phyloP scores from a whole-genome alignment of 2,329 filamentous ascomycete genomes.

The Torrubiella hemipterigena region DNA sequence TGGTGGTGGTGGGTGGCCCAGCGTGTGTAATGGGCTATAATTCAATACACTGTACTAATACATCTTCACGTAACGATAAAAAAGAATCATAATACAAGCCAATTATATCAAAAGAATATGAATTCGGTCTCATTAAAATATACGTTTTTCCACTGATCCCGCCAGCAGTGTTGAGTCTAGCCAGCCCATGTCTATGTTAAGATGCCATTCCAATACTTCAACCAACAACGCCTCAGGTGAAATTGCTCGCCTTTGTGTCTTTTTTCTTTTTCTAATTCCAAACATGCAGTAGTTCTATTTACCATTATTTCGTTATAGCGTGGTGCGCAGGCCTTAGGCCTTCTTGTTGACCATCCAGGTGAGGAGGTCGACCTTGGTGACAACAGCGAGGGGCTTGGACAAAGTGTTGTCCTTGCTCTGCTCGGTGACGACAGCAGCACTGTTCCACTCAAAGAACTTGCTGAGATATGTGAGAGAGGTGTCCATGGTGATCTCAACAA shows the following conservation, averaged over 20 bases:
- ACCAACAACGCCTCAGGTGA: too few species aligned
- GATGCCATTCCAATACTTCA: too few species aligned
- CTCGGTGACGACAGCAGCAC: conserved; percentile 87
- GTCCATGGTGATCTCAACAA: conserved; percentile 88
- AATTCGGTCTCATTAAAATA: neutral
- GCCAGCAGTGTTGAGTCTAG: conserved; percentile 32
- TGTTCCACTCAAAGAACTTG: conserved; percentile 97
- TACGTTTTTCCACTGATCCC: conserved; percentile 5
- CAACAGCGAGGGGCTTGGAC: conserved; percentile 74
- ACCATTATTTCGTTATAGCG: neutral
- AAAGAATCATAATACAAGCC: too few species aligned
- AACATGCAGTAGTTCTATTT: too few species aligned
- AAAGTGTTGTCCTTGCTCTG: conserved; percentile 42
- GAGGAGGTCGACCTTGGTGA: conserved; percentile 92
- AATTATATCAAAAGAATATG: neutral
- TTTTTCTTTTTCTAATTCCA: neutral
- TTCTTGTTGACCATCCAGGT: conserved; percentile 74
- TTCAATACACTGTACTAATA: neutral
- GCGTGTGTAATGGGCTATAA: conserved; percentile 40
- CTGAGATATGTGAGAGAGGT: conserved; percentile 75
- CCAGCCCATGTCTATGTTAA: conserved; percentile 5
- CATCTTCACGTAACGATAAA: too few species aligned
- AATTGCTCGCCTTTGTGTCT: conserved; percentile 4
- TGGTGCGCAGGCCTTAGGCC: conserved; percentile 15
- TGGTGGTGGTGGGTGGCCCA: conserved; percentile 90